A percentile compares a stretch with the other conserved stretches of the same genome.
Evolutionary conservation across 352 stramenopile genomes (phyloP).

Genomic region (Phytopythium vexans): DNA sequence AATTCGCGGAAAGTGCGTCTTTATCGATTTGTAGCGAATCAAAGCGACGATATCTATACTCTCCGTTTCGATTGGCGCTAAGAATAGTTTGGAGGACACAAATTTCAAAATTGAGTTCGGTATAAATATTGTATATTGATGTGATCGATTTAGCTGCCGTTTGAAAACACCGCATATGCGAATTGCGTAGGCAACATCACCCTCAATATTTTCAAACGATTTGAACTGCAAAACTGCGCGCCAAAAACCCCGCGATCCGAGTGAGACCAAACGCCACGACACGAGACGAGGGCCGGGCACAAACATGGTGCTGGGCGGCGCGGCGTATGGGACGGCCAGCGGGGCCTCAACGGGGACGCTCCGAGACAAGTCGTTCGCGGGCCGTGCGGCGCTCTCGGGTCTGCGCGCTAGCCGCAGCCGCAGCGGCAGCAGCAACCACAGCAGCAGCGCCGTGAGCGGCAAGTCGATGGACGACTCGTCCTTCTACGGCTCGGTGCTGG

Average conservation of each 20-base stretch:
- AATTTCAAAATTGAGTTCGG: neutral
- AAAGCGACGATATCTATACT: no score
- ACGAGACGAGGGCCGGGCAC: no score
- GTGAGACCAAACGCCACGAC: neutral
- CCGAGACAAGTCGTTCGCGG: neutral
- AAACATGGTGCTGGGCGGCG: conserved; percentile 2
- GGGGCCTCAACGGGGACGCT: neutral
- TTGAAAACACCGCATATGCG: no score
- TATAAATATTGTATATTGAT: neutral
- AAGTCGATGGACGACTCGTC: conserved; percentile 34
- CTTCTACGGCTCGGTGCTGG: conserved; percentile 55
- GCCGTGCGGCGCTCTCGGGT: neutral
- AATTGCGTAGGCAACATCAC: no score
- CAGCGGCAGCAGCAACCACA: conserved; percentile 16
- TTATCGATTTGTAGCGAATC: neutral
- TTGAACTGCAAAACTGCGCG: no score
- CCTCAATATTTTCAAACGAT: no score
- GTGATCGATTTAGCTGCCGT: no score
- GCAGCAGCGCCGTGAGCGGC: conserved; percentile 8
- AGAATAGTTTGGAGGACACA: neutral
- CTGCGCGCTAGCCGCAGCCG: conserved; percentile 15
- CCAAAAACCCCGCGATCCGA: no score
- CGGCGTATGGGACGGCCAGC: neutral
- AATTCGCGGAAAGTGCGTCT: neutral
- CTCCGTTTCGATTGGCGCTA: neutral